Conservation (phyloP, 371 early-diverging fungal genomes). For the Rhizopus delemar region DNA sequence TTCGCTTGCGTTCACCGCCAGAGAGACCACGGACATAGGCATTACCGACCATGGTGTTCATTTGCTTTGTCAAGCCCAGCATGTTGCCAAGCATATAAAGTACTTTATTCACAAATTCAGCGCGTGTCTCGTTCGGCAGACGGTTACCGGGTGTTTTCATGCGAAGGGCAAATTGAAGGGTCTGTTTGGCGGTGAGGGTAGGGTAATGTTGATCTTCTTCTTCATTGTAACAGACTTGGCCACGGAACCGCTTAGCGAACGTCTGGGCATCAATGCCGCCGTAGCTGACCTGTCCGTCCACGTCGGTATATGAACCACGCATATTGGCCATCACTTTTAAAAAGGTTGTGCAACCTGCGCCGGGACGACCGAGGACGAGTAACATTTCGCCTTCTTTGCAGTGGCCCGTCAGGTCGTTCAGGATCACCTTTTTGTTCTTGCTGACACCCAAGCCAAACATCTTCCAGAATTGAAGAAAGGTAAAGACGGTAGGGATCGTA, state of each 20-base stretch:
- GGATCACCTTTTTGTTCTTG: constrained; percentile 31
- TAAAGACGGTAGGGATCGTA: constrained; percentile 19
- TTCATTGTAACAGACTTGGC: constrained; percentile 67
- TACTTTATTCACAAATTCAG: constrained; percentile 47
- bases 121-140: constrained; percentile 41
- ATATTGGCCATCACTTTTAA: constrained; percentile 67
- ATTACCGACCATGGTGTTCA: constrained; percentile 82
- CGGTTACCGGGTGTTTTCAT: constrained; percentile 65
- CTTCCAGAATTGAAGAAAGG: constrained; percentile 27
- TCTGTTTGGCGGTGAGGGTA: constrained; percentile 67
- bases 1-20: constrained; percentile 89
- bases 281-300: constrained; percentile 61
- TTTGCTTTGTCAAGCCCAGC: constrained; percentile 73
- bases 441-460: constrained; percentile 28
- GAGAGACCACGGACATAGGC: constrained; percentile 79
- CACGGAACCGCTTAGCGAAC: constrained; percentile 55
- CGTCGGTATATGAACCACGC: constrained; percentile 55
- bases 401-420: constrained; percentile 43
- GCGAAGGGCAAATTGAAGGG: constrained; percentile 64
- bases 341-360: constrained; percentile 72
- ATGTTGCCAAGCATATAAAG: constrained; percentile 63
- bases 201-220: constrained; percentile 77
- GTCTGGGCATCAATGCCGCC: constrained; percentile 63
- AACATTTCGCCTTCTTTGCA: constrained; percentile 73
- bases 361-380: constrained; percentile 72